Evolutionary conservation across 768 basidiomycete genomes (phyloP).

Genomic region (Mycena haematopus): DNA sequence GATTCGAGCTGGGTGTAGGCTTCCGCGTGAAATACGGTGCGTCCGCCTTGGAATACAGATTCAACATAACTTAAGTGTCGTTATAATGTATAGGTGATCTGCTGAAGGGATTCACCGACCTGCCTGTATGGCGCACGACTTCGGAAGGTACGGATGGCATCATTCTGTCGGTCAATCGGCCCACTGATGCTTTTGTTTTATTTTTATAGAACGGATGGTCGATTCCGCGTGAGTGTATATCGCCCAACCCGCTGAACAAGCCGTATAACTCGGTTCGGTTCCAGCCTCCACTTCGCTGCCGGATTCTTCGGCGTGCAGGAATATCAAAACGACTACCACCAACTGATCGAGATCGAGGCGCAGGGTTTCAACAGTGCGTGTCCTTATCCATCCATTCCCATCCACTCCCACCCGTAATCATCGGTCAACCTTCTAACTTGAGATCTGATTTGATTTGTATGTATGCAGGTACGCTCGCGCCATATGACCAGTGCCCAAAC

Average conservation of each 20-base stretch:
- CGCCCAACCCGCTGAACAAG: background rate
- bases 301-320: constrained; percentile 66
- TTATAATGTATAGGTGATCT: constrained; percentile 53
- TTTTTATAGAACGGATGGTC: constrained; percentile 52
- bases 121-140: constrained; percentile 71
- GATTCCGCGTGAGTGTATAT: constrained; percentile 48
- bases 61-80: constrained; percentile 71
- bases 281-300: constrained; percentile 57
- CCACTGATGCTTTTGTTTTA: too few species aligned
- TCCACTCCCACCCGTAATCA: too few species aligned
- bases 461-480: constrained; percentile 66
- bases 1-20: constrained; percentile 58
- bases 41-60: constrained; percentile 68
- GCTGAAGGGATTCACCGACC: constrained; percentile 48
- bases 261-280: constrained; percentile 64
- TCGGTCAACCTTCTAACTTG: too few species aligned
- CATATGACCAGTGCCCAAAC: constrained; percentile 72
- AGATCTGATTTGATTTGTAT: too few species aligned
- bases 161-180: too few species aligned
- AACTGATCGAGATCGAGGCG: constrained; percentile 64
- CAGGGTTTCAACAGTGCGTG: constrained; percentile 54
- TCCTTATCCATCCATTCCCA: too few species aligned
- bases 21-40: constrained; percentile 67
- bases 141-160: too few species aligned
- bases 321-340: constrained; percentile 60